Evolutionary conservation across 2,329 filamentous ascomycete species (phyloP).

Genomic region (Chrysosporium queenslandicum): DNA sequence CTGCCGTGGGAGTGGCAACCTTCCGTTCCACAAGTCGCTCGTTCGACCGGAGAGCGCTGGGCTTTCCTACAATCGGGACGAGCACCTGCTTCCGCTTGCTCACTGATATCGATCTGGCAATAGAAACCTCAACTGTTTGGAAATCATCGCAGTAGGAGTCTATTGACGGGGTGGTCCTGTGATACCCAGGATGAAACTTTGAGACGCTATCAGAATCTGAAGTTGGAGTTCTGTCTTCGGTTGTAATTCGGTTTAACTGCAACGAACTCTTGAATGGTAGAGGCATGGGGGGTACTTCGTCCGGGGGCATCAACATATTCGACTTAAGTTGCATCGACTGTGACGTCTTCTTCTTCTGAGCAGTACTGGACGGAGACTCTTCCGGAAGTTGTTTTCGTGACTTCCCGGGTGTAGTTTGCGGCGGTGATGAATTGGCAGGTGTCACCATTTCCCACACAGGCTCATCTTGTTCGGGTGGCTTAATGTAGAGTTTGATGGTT

Average conservation of each 20-base stretch:
- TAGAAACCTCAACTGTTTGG: slow-evolving; percentile 28
- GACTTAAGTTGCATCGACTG: neutral
- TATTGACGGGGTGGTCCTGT: slow-evolving; percentile 13
- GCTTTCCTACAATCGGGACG: slow-evolving; percentile 26
- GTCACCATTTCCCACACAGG: slow-evolving; percentile 18
- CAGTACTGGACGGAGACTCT: neutral
- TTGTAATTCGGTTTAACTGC: neutral
- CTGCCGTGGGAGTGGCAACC: slow-evolving; percentile 21
- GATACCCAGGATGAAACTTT: neutral
- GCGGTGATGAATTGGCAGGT: neutral
- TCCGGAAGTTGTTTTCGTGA: neutral
- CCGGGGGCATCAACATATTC: neutral
- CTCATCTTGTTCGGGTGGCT: slow-evolving; percentile 12
- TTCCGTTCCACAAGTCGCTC: slow-evolving; percentile 25
- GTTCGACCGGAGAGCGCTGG: slow-evolving; percentile 18
- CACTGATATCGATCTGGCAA: slow-evolving; percentile 33
- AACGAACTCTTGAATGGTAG: slow-evolving; percentile 1
- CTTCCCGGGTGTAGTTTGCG: neutral
- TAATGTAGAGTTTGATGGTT: slow-evolving; percentile 9
- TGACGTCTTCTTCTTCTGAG: neutral
- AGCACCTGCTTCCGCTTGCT: slow-evolving; percentile 30
- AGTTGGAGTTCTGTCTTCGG: neutral
- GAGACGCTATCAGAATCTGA: neutral
- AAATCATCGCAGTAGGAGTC: slow-evolving; percentile 12
- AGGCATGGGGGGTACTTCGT: neutral